Evolutionary conservation across 441 rosid genomes (phyloP).

Genomic region (Euphorbia celastroides): DNA sequence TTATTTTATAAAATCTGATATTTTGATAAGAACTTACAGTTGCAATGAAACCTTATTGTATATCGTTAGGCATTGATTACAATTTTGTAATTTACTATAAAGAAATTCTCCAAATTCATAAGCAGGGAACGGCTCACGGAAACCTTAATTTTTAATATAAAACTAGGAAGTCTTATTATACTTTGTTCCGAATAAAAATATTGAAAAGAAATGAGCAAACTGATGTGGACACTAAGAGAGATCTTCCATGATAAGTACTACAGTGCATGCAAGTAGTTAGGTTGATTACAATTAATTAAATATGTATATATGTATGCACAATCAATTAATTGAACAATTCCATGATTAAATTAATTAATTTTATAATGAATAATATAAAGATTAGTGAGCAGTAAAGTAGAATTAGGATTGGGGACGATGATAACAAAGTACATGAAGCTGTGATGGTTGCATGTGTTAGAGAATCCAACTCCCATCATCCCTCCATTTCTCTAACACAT

Average conservation of each 20-base stretch:
- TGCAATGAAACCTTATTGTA: too few species aligned
- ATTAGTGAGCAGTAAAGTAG: slow-evolving; percentile 5
- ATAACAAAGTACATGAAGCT: slow-evolving; percentile 37
- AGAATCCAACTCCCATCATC: slow-evolving; percentile 36
- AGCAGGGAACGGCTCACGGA: too few species aligned
- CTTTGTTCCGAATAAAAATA: background rate
- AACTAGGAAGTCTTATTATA: background rate
- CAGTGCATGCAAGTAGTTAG: slow-evolving; percentile 11
- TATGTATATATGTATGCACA: background rate
- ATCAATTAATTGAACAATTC: background rate
- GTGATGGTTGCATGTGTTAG: slow-evolving; percentile 42
- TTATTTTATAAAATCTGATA: too few species aligned
- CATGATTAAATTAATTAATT: background rate
- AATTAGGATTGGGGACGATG: slow-evolving; percentile 35
- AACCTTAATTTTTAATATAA: too few species aligned
- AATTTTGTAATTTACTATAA: too few species aligned
- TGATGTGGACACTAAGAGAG: background rate
- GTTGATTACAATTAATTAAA: background rate
- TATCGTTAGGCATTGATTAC: too few species aligned
- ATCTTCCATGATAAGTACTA: background rate
- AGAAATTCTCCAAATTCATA: too few species aligned
- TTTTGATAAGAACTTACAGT: too few species aligned
- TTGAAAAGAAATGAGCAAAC: background rate
- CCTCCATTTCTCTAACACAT: slow-evolving; percentile 5
- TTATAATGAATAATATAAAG: background rate